Evolutionary conservation across 2,329 filamentous ascomycete genomes (phyloP).

Genomic region (Fusarium caatingaense): DNA sequence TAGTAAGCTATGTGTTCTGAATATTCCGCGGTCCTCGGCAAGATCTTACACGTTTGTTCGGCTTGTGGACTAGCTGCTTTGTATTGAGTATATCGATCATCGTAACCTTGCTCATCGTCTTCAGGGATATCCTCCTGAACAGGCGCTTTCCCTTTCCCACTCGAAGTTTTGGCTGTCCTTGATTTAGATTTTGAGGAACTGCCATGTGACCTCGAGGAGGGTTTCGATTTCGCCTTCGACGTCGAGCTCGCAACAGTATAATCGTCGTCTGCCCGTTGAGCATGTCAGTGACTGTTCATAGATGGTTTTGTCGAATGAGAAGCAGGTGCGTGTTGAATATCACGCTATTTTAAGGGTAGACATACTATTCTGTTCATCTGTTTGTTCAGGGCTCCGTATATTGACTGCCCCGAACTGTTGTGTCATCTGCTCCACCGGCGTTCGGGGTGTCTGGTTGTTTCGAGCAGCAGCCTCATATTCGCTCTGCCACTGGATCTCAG

Average conservation of each 20-base stretch:
- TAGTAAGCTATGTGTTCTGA: neutral
- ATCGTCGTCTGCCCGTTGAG: constrained; percentile 29
- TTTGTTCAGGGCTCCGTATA: constrained; percentile 37
- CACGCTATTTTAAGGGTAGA: neutral
- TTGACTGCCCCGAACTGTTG: constrained; percentile 34
- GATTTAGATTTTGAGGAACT: constrained; percentile 37
- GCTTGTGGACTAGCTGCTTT: neutral
- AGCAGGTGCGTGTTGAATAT: neutral
- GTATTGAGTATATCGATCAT: neutral
- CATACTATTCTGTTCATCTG: constrained; percentile 41
- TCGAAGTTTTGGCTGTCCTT: constrained; percentile 35
- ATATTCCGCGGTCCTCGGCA: neutral
- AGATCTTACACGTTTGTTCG: constrained; percentile 11
- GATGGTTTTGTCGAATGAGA: too few relatives aligned
- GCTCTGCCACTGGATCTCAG: constrained; percentile 44
- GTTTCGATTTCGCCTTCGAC: constrained; percentile 25
- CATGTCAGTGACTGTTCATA: constrained; percentile 13
- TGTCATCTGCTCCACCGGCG: constrained; percentile 41
- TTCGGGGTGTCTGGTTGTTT: constrained; percentile 42
- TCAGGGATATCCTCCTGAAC: constrained; percentile 34
- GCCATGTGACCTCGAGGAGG: constrained; percentile 26
- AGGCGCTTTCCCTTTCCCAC: constrained; percentile 39
- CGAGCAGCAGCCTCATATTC: constrained; percentile 18
- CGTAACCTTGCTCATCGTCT: constrained; percentile 22
- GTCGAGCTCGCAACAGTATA: constrained; percentile 34